phyloP scores from a whole-genome alignment of 768 basidiomycete genomes.

The Phlebiopsis gigantea region DNA sequence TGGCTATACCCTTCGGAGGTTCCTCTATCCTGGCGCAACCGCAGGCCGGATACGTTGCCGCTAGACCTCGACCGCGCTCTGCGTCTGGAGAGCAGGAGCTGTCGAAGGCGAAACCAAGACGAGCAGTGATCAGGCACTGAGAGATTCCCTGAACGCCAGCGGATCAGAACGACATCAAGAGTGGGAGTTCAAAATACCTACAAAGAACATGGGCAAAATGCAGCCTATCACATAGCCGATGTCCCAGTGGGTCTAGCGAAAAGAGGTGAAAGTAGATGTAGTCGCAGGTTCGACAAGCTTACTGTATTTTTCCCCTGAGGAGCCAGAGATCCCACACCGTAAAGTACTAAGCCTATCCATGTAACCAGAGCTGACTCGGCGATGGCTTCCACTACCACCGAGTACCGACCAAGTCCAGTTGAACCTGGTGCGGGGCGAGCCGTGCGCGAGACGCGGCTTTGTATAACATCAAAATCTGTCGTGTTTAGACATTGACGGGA shows the following conservation, averaged over 20 bases:
- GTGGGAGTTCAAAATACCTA: not conserved
- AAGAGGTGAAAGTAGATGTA: not conserved
- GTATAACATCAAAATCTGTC: not conserved
- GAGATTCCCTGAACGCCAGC: conserved; percentile 18
- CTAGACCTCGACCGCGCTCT: not conserved
- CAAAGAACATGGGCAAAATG: conserved; percentile 20
- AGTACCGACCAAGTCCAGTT: not conserved
- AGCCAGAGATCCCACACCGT: conserved; percentile 18
- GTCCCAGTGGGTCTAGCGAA: conserved; percentile 12
- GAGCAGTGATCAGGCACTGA: conserved; percentile 22
- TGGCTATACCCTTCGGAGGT: not conserved
- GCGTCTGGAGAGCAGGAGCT: not conserved
- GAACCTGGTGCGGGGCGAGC: not conserved
- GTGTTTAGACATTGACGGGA: no score
- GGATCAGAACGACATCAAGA: not conserved
- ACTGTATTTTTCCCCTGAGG: conserved; percentile 18
- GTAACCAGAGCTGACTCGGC: conserved; percentile 22
- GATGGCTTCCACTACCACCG: conserved; percentile 12
- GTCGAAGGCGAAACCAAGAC: conserved; percentile 4
- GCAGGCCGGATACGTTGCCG: not conserved
- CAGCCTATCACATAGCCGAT: conserved; percentile 17
- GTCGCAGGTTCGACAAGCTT: not conserved
- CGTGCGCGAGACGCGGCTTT: not conserved
- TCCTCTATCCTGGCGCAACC: not conserved
- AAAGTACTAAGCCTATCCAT: conserved; percentile 21